Conservation (phyloP, 495 filamentous ascomycete species). For the Penicillium riverlandense region DNA sequence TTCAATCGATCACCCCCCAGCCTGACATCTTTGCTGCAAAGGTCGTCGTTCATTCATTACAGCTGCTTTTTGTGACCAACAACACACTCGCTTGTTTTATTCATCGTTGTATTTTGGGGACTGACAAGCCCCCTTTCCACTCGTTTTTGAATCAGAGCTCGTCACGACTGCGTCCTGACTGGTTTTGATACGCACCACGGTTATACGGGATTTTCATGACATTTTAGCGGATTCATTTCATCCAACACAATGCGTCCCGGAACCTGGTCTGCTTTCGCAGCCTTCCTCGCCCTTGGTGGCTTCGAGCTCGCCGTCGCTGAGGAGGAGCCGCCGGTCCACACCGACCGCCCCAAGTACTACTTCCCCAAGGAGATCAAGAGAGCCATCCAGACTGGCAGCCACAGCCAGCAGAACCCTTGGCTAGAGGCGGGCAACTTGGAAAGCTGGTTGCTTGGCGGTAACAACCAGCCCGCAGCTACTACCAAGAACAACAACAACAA, state of each 20-base stretch:
- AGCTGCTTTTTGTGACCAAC: slow-evolving; percentile 10
- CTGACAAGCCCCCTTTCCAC: slow-evolving; percentile 28
- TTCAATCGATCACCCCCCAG: slow-evolving; percentile 3
- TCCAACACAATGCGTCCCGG: slow-evolving; percentile 23
- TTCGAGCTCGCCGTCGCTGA: neutral
- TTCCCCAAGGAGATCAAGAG: no score
- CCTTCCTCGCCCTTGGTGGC: slow-evolving; percentile 1
- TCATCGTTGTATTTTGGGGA: slow-evolving; percentile 10
- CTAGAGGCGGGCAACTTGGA: no score
- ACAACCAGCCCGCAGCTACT: no score
- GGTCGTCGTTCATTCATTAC: slow-evolving; percentile 37
- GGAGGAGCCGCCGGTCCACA: no score
- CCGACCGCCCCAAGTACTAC: no score
- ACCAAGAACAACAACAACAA: no score
- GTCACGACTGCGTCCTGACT: slow-evolving; percentile 3
- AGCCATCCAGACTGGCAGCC: no score
- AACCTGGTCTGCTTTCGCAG: slow-evolving; percentile 21
- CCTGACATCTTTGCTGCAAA: slow-evolving; percentile 12
- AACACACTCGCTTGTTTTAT: slow-evolving; percentile 22
- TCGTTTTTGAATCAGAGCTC: slow-evolving; percentile 19
- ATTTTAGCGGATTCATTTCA: slow-evolving; percentile 10
- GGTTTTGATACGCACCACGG: no score
- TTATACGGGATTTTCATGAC: slow-evolving; percentile 4
- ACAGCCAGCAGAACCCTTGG: no score
- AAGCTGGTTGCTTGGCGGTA: no score